These are phyloP conservation scores for Tarenaya hassleriana DNA, from an alignment of 345 rosid species.

Conservation along the genomic window DNA sequence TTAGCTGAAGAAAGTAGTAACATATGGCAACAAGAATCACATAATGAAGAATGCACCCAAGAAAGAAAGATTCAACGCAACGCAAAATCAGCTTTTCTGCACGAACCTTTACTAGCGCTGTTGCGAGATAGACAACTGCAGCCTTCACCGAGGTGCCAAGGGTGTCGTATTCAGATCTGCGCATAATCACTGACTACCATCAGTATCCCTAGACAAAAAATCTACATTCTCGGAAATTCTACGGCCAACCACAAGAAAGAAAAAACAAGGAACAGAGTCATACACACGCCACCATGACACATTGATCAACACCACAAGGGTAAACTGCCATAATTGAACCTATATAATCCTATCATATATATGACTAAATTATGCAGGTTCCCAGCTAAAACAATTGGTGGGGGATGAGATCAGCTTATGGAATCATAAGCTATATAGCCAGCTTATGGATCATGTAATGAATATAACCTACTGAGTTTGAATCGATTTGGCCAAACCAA, in stretches of 20 bases:
- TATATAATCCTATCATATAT: no score
- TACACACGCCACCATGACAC: no score
- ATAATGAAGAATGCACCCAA: not conserved
- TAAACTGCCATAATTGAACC: no score
- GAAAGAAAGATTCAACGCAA: not conserved
- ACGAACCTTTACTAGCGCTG: conserved; percentile 84
- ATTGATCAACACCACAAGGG: no score
- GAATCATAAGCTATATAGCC: no score
- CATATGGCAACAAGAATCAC: not conserved
- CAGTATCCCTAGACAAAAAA: not conserved
- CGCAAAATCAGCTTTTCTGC: not conserved
- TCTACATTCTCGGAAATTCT: not conserved
- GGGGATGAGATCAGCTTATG: no score
- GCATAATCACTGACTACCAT: conserved; percentile 10
- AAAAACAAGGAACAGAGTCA: not conserved
- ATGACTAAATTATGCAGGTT: no score
- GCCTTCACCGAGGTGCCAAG: conserved; percentile 88
- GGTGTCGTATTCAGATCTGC: conserved; percentile 95
- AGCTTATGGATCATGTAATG: no score
- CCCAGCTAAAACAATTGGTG: no score
- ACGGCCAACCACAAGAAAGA: not conserved
- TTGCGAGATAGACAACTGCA: conserved; percentile 83
- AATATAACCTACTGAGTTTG: no score
- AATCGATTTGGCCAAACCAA: no score
- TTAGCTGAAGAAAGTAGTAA: not conserved